phyloP scores from a whole-genome alignment of 495 filamentous ascomycete genomes.

The Cudoniella acicularis region DNA sequence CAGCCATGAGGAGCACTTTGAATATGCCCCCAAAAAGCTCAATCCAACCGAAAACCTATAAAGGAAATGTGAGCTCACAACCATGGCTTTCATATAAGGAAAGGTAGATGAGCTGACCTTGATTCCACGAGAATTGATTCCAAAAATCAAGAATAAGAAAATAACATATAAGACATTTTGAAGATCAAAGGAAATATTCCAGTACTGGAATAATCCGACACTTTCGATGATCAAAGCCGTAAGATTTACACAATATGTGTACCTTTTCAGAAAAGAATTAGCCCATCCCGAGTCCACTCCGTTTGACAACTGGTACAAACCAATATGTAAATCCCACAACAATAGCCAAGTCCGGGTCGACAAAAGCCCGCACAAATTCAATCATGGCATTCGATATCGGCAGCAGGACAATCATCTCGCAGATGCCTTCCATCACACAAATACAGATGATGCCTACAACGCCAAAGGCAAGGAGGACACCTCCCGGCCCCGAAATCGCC shows the following conservation, averaged over 20 bases:
- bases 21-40: conserved; percentile 37
- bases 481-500: conserved; percentile 31
- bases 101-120: conserved; percentile 23
- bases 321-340: conserved; percentile 27
- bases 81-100: too few relatives aligned
- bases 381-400: conserved; percentile 33
- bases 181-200: background rate
- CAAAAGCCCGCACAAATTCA: conserved; percentile 31
- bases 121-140: conserved; percentile 34
- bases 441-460: conserved; percentile 29
- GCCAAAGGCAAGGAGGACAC: conserved; percentile 27
- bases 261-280: conserved; percentile 3
- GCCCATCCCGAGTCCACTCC: background rate
- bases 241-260: conserved; percentile 6
- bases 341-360: conserved; percentile 33
- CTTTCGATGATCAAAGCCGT: conserved; percentile 8
- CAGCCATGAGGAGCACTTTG: conserved; percentile 33
- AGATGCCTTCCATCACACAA: conserved; percentile 33
- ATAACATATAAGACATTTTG: conserved; percentile 27
- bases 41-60: conserved; percentile 35
- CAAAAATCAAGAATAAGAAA: conserved; percentile 30
- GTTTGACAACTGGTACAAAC: conserved; percentile 5
- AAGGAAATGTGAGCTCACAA: background rate
- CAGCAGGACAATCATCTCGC: conserved; percentile 32
- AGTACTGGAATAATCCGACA: background rate